Conservation (phyloP, 2,329 filamentous ascomycete genomes). For the Stylonectria norvegica region DNA sequence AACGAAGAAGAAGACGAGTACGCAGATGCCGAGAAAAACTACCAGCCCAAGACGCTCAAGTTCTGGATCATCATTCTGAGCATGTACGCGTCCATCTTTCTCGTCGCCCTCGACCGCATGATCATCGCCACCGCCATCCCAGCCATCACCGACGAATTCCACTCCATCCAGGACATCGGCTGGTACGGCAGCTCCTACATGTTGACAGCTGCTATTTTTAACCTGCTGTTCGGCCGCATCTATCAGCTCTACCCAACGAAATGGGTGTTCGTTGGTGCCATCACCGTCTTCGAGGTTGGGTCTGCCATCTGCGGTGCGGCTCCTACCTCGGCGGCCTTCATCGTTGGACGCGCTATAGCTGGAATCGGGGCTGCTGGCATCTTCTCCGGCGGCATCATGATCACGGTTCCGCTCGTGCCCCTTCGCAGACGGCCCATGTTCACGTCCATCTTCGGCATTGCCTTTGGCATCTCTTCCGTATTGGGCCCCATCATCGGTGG, state of each 20-base stretch:
- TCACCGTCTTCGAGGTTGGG: slow-evolving; percentile 2
- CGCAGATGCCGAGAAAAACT: too few relatives aligned
- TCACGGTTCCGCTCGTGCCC: not conserved
- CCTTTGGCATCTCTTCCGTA: not conserved
- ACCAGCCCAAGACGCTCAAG: too few relatives aligned
- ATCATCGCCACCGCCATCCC: slow-evolving; percentile 27
- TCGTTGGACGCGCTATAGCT: slow-evolving; percentile 2
- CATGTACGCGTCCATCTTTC: too few relatives aligned
- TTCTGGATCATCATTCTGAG: too few relatives aligned
- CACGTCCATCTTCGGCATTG: not conserved
- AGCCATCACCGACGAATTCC: slow-evolving; percentile 33
- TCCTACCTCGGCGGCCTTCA: not conserved
- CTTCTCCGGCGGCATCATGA: not conserved
- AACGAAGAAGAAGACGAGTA: too few relatives aligned
- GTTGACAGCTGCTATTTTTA: slow-evolving; percentile 9
- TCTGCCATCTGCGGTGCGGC: not conserved
- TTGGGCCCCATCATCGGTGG: not conserved
- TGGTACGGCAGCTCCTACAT: slow-evolving; percentile 41
- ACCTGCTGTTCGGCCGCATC: not conserved
- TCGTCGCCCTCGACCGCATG: too few relatives aligned
- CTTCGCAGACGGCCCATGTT: not conserved
- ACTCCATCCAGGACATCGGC: slow-evolving; percentile 39
- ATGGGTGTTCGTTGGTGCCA: not conserved
- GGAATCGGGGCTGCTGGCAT: slow-evolving; percentile 1
- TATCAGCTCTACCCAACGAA: slow-evolving; percentile 1